phyloP scores from a whole-genome alignment of 768 basidiomycete genomes.

The Suillus luteus region DNA sequence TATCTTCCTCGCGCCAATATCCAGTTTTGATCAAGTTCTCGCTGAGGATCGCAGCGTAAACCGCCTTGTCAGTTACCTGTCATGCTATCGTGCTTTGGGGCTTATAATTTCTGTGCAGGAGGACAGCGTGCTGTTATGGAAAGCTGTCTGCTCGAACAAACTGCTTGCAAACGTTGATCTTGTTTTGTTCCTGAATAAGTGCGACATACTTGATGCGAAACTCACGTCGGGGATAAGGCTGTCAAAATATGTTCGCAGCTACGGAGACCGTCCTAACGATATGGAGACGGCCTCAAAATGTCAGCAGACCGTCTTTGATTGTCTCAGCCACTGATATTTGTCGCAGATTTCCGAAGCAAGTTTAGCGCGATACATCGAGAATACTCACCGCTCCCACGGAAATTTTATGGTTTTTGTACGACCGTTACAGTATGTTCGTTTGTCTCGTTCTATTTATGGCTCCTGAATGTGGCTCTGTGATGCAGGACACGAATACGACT shows the following conservation, averaged over 20 bases:
- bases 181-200: slow-evolving; percentile 83
- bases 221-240: slow-evolving; percentile 64
- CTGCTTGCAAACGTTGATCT: slow-evolving; percentile 71
- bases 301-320: slow-evolving; percentile 34
- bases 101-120: slow-evolving; percentile 44
- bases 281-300: slow-evolving; percentile 68
- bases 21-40: slow-evolving; percentile 56
- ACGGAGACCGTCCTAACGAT: slow-evolving; percentile 68
- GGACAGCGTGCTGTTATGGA: slow-evolving; percentile 79
- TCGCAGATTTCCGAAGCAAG: slow-evolving; percentile 65
- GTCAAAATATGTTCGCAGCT: slow-evolving; percentile 70
- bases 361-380: slow-evolving; percentile 78
- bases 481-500: slow-evolving; percentile 68
- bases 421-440: slow-evolving; percentile 59
- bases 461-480: slow-evolving; percentile 4
- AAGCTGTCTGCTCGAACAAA: slow-evolving; percentile 67
- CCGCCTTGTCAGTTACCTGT: slow-evolving; percentile 40
- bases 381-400: slow-evolving; percentile 70
- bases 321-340: not conserved
- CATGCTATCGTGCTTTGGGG: not conserved
- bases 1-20: slow-evolving; percentile 62
- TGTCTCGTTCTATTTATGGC: not conserved
- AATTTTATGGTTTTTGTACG: slow-evolving; percentile 79
- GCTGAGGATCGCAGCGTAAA: slow-evolving; percentile 55
- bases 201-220: slow-evolving; percentile 71